Base-by-base conservation (phyloP, 805 yeast genomes). In the Torulaspora delbrueckii region DNA sequence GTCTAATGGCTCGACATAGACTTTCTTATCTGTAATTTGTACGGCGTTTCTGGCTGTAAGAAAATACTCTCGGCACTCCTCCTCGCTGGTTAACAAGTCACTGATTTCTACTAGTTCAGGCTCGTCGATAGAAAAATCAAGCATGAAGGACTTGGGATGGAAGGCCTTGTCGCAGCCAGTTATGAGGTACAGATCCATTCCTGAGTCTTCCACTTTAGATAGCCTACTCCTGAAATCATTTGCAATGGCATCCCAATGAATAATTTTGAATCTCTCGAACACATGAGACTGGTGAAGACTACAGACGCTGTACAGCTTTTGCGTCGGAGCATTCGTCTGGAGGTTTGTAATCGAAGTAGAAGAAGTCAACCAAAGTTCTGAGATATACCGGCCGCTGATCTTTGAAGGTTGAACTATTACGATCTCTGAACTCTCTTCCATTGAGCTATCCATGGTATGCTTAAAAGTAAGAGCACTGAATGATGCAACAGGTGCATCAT, bases 311-410 rank as follows among this genome's bases (percentile, higher is more conserved):
- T 48, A 49, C 10, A 48, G 19, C 39, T 55, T 55, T 19, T 47
- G 43, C 8, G 41, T 32, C 1, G 48, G 47, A 4, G 36, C 22
- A 9, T 27, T 16, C 8, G 43, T 37, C 10, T 44, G 46, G 8
- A 57, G 35, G n/a, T 54, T 43, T n/a, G 62, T 46, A 6, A 58
- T 23, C 9, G 59, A 49, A n/a, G 52, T 35, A 5, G 53, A 43
- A 10, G 60, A 58, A 4, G 59, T 48, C 33, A 51, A 34, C 58
- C 60, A 57, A 9, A 57, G 13, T 24, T 51, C 52, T n/a, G 49
- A 43, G 22, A 31, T 12, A 27, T 35, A 41, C 8, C 48, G 22
- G 16, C 48, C 47, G 16, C 28, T 27, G 24, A 26, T 30, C 34
- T 50, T 46, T 14, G 51, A 40, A 2, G 49, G 48, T 5, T 41